phyloP scores from a whole-genome alignment of 805 yeast species.

The Geotrichum ghanense region DNA sequence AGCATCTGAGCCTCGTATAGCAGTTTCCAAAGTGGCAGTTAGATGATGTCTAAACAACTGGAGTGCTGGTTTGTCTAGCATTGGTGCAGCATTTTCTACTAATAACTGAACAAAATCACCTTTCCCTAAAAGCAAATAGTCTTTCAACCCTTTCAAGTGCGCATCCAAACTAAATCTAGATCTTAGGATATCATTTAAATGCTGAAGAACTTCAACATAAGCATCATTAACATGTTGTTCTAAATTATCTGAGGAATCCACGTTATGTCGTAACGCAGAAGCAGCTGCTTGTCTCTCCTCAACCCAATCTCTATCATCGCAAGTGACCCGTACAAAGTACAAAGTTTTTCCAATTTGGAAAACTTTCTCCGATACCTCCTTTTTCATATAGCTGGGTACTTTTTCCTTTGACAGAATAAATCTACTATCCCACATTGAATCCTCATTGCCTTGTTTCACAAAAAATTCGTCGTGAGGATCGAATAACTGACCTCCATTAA shows the following conservation, averaged over 20 bases:
- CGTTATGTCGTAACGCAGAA: slow-evolving; percentile 19
- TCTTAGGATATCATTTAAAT: slow-evolving; percentile 39
- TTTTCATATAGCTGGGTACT: slow-evolving; percentile 30
- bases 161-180: slow-evolving; percentile 36
- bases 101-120: slow-evolving; percentile 76
- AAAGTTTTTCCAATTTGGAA: slow-evolving; percentile 56
- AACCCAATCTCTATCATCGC: slow-evolving; percentile 61
- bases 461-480: slow-evolving; percentile 50
- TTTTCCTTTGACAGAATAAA: slow-evolving; percentile 17
- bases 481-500: slow-evolving; percentile 50
- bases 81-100: slow-evolving; percentile 39
- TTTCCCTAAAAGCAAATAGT: slow-evolving; percentile 55
- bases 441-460: slow-evolving; percentile 21
- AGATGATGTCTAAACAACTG: slow-evolving; percentile 54
- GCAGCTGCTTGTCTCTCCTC: slow-evolving; percentile 25
- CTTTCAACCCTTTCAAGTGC: slow-evolving; percentile 53
- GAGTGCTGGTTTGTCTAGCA: slow-evolving; percentile 52
- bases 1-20: slow-evolving; percentile 35
- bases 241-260: slow-evolving; percentile 6
- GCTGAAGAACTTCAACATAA: slow-evolving; percentile 40
- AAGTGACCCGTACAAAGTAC: slow-evolving; percentile 48
- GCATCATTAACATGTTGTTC: slow-evolving; percentile 26
- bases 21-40: slow-evolving; percentile 50
- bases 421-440: slow-evolving; percentile 15
- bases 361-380: slow-evolving; percentile 18